Base-by-base conservation (phyloP, 2,329 filamentous ascomycete genomes). In the Thielaviopsis populi region DNA sequence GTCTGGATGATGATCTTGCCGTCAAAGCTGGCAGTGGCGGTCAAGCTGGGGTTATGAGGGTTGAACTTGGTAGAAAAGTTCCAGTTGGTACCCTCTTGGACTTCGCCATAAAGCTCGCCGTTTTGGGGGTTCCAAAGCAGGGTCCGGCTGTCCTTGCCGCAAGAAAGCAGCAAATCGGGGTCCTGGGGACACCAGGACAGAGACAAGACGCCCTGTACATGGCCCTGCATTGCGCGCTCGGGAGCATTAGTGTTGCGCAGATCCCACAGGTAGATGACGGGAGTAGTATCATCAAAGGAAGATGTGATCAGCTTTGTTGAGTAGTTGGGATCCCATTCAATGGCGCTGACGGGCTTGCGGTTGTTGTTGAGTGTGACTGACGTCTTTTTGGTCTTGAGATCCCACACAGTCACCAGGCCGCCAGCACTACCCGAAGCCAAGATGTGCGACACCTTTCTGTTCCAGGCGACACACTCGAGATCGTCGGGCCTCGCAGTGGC, bases 41-140 rank as follows among this genome's bases (percentile, higher is more conserved):
- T 89, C 65, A 99, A 79, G 71, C 86, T 89, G 11, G 94, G 92
- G 74, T 99, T 96, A 69, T 89, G 85, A 37, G 94, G 94, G 73
- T 96, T 91, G 81, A 95, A 97, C 67, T 87, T 83, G 4, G 94
- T 96, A 72, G 92, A 86, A 78, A 99, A 99, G 5, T 91, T 96
- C 92, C 94, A 99, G 75, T 97, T 99, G n/a, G 92, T 96, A 63
- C 95, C 91, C 70, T 96, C 90, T 3, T 92, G 91, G 71, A 97
- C 92, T 75, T 97, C 92, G 68, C 95, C 94, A 68, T 91, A 87
- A 13, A 83, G 80, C 72, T 94, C 84, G 62, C 92, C 92, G 2
- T 88, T 96, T 71, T 94, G 88, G 1, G 94, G 90, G 74, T 97
- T 97, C 94, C 95, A 99, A 67, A 94, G 85, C 66, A 99, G 82